Base-by-base conservation (phyloP, 2,329 filamentous ascomycete species). In the Penicillium freii region DNA sequence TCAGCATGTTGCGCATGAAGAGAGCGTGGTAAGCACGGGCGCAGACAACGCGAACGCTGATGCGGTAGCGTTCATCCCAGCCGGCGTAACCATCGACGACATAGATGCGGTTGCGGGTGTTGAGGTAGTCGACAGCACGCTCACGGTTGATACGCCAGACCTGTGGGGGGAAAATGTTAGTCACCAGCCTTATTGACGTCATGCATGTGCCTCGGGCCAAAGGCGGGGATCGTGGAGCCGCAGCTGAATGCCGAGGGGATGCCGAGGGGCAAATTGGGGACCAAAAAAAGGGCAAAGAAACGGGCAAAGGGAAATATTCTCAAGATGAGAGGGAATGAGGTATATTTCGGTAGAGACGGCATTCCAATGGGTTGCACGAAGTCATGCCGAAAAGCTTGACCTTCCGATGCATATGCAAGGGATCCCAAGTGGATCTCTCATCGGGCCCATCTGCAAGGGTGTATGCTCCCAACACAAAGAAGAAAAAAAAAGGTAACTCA, bases 1-100 rank as follows among this genome's bases (percentile, higher is more conserved):
- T 99, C 74, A 99, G 89, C 94, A 99, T 99, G 85, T 99, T 99
- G 75, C 92, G 91, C 94, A 99, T 99, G 87, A 99, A 99, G 65
- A 99, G 87, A 62, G 94, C 94, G 85, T 99, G 94, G 85, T 99
- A 99, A 78, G 94, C 94, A 75, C 94, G 92, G 67, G 94, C 94
- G 81, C 94, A 99, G 74, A 99, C 92, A 65, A 99, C 93, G 73
- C 94, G 92, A 71, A 99, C 94, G 72, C 88, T 90, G 81, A 99
- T 97, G 67, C 92, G 86, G 84, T 99, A 99, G 78, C 94, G 92
- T 82, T 95, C 89, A 71, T 99, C 94, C 94, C 94, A 99, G 77
- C 94, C 94, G 67, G 94, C 94, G 75, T 88, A 99, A 65, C 94
- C 94, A 77, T 99, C 94, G 66, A 99, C 84, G 66, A 99, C 94